These are phyloP conservation scores for Trichoderma sp. DNA, from an alignment of 2,329 filamentous ascomycete species.

Conservation along the genomic window DNA sequence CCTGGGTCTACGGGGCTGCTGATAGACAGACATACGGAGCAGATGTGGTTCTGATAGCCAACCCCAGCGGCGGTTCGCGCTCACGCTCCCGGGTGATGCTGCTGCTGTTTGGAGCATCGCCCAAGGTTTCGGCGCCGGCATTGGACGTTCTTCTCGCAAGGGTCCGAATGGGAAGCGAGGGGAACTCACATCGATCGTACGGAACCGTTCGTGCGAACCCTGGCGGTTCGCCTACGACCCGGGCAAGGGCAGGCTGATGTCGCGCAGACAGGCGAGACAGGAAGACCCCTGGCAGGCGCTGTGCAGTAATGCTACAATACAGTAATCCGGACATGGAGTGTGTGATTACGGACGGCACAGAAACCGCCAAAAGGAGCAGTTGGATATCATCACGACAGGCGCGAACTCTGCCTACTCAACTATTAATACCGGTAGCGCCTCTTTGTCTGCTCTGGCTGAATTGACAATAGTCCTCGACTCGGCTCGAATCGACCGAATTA, in stretches of 20 bases:
- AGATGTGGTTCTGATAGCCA: too few relatives aligned
- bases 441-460: neutral
- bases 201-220: slow-evolving; percentile 16
- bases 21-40: too few relatives aligned
- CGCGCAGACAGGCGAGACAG: slow-evolving; percentile 13
- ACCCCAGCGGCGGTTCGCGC: too few relatives aligned
- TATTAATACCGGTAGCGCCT: neutral
- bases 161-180: slow-evolving; percentile 17
- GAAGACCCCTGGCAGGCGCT: neutral
- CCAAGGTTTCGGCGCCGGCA: neutral
- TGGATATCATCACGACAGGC: neutral
- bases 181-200: slow-evolving; percentile 26
- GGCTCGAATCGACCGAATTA: too few relatives aligned
- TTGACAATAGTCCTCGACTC: too few relatives aligned
- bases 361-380: neutral
- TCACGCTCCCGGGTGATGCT: neutral
- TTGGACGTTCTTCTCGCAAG: slow-evolving; percentile 2
- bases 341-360: neutral
- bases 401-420: neutral
- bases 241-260: slow-evolving; percentile 13
- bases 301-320: neutral
- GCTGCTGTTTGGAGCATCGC: slow-evolving; percentile 17
- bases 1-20: too few relatives aligned
- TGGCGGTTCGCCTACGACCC: slow-evolving; percentile 14
- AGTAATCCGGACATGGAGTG: neutral